Evolutionary conservation across 2,329 filamentous ascomycete species (phyloP), one percentile per base, ranked within the genome.

Genomic region (Phialophora tarda): DNA sequence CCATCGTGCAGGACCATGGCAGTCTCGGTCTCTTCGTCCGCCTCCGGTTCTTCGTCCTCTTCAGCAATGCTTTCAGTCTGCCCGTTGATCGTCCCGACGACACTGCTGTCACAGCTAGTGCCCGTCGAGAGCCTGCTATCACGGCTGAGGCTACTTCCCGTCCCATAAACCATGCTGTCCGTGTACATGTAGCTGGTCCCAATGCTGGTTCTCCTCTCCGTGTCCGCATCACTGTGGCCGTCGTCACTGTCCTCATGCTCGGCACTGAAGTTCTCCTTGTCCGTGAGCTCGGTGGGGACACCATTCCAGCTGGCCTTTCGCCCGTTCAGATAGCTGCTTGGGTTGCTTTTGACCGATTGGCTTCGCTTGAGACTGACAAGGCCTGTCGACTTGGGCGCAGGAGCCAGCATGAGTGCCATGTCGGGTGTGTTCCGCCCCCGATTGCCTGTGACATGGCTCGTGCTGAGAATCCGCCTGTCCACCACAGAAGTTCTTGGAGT

Each of bases 371-470:
- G 83, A 55, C 86, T 87, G 23, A 86, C 84, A 50, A 81, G 75
- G 56, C 78, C 77, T 48, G 75, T 76, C 4, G 73, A 68, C 32
- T 70, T 72, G n/a, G 72, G 71, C 61, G 73, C 75, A 4, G 72
- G 72, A 12, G 73, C 70, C 6, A 76, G 67, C 38, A 68, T 64
- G 50, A 73, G 66, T 6, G 68, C 23, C 81, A 74, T 63, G 78
- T 50, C 78, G 80, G 5, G 88, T 82, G 38, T 86, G 38, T 68
- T 67, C 17, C 67, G 67, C 12, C 77, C 74, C 30, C 79, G 82
- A 74, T 95, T 94, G 76, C 89, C 89, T 62, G 88, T 91, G 72
- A 98, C 96, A 78, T 97, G 92, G 76, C 90, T 96, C 41, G 98
- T 86, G 59, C 92, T 97, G 66, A 96, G 86, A 74, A 98, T 97